A percentile compares a stretch with the other conserved stretches of the same genome.
phyloP scores from a whole-genome alignment of 23 red algal genomes.

The Gracilaria domingensis region DNA sequence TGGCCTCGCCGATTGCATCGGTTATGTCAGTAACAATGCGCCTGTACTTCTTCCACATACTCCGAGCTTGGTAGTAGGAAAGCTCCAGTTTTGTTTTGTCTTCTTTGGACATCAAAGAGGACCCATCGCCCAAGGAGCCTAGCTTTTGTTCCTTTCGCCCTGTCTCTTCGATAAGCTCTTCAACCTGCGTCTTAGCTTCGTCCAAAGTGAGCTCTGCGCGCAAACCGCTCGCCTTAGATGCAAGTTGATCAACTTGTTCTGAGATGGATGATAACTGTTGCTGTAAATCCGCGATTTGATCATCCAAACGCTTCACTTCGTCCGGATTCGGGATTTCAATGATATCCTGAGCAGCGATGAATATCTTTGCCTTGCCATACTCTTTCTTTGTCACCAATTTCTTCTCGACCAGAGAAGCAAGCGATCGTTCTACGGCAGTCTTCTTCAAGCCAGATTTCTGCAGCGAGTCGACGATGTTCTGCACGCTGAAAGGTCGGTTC shows the following conservation, averaged over 20 bases:
- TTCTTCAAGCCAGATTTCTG: slow-evolving; percentile 89
- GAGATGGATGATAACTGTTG: slow-evolving; percentile 14
- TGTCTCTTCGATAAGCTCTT: slow-evolving; percentile 48
- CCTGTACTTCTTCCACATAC: slow-evolving; percentile 79
- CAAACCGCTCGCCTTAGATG: neutral
- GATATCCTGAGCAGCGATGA: slow-evolving; percentile 74
- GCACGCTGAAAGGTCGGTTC: slow-evolving; percentile 93
- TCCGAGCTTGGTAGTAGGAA: slow-evolving; percentile 46
- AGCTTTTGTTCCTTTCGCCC: slow-evolving; percentile 55
- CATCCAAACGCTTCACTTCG: slow-evolving; percentile 74
- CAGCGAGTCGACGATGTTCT: slow-evolving; percentile 93
- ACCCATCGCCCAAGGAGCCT: slow-evolving; percentile 52
- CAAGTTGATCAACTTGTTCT: slow-evolving; percentile 9
- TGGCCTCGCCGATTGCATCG: slow-evolving; percentile 78
- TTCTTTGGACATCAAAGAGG: slow-evolving; percentile 71
- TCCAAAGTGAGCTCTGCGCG: slow-evolving; percentile 46
- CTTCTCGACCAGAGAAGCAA: slow-evolving; percentile 82
- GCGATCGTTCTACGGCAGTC: slow-evolving; percentile 80
- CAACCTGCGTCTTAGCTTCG: slow-evolving; percentile 36
- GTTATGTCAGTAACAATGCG: slow-evolving; percentile 80
- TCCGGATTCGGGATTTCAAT: slow-evolving; percentile 86
- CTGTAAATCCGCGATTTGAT: slow-evolving; percentile 23
- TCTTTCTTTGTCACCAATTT: slow-evolving; percentile 90
- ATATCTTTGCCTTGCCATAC: slow-evolving; percentile 99
- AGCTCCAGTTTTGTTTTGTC: slow-evolving; percentile 74